phyloP scores from a whole-genome alignment of 495 filamentous ascomycete genomes.

The Xylaria castorea region DNA sequence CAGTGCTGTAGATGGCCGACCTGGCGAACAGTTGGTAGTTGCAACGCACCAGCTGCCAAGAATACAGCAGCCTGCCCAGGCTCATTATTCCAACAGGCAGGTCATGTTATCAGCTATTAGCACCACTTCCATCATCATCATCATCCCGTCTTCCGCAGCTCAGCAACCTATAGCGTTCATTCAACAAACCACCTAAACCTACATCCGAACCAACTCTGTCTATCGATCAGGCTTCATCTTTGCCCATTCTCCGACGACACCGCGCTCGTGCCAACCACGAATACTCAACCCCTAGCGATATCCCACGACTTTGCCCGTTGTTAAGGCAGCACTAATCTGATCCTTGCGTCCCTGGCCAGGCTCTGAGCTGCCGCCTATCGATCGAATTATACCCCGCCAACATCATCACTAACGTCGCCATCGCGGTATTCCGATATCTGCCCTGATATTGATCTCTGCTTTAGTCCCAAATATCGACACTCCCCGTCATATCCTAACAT shows the following conservation, averaged over 20 bases:
- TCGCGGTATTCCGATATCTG: neutral
- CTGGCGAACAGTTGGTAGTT: neutral
- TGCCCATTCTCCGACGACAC: neutral
- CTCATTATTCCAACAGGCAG: conserved; percentile 10
- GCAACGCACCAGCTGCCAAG: neutral
- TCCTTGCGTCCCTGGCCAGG: conserved; percentile 10
- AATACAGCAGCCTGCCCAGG: neutral
- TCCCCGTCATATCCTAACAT: neutral
- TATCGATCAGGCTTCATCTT: conserved; percentile 4
- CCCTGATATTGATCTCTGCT: neutral
- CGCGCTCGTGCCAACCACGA: neutral
- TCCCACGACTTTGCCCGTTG: neutral
- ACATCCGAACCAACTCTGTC: neutral
- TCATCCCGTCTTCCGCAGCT: conserved; percentile 12
- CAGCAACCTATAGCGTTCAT: conserved; percentile 13
- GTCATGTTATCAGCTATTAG: conserved; percentile 10
- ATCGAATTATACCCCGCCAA: conserved; percentile 24
- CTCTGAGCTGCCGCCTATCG: conserved; percentile 19
- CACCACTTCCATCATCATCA: conserved; percentile 29
- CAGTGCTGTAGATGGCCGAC: neutral
- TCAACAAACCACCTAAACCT: neutral
- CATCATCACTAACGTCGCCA: neutral
- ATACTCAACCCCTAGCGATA: neutral
- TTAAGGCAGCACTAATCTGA: conserved; percentile 14
- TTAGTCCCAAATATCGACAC: neutral